Conservation (phyloP, 2,329 filamentous ascomycete genomes). For the Diaporthe velutina region DNA sequence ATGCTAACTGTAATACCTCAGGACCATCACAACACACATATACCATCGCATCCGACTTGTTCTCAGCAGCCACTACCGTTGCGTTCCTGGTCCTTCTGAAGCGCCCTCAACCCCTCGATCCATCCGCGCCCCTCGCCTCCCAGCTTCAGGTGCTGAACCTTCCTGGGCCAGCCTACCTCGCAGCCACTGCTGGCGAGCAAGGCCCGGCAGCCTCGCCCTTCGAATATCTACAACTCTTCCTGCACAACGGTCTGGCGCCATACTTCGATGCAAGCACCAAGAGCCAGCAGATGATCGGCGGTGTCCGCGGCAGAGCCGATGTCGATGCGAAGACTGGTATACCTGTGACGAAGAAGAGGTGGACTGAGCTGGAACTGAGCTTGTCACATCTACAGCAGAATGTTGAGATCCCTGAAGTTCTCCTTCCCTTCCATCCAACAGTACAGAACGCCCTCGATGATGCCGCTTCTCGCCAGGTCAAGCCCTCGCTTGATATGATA, state of each 20-base stretch:
- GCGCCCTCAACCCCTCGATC: conserved; percentile 88
- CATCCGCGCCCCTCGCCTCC: conserved; percentile 82
- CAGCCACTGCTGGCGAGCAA: conserved; percentile 76
- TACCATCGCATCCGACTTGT: conserved; percentile 84
- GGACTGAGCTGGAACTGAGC: conserved; percentile 93
- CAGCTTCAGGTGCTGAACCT: conserved; percentile 96
- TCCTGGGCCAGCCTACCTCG: conserved; percentile 81
- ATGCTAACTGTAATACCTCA: conserved; percentile 49
- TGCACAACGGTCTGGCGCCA: conserved; percentile 91
- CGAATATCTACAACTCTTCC: conserved; percentile 90
- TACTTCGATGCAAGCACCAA: conserved; percentile 98
- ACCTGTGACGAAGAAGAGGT: conserved; percentile 95
- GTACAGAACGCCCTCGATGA: conserved; percentile 89
- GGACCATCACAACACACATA: conserved; percentile 76
- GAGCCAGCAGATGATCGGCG: conserved; percentile 76
- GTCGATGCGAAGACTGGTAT: conserved; percentile 94
- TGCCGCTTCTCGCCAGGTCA: conserved; percentile 74
- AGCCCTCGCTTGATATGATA: conserved; percentile 83
- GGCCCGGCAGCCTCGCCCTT: conserved; percentile 84
- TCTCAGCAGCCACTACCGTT: conserved; percentile 82
- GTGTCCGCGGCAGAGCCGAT: conserved; percentile 80
- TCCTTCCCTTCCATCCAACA: conserved; percentile 87
- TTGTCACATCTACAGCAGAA: conserved; percentile 95
- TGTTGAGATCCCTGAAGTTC: conserved; percentile 94
- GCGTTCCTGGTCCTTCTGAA: conserved; percentile 93